Conservation (phyloP, 2,329 filamentous ascomycete species). For the Fragosphaeria purpurea region DNA sequence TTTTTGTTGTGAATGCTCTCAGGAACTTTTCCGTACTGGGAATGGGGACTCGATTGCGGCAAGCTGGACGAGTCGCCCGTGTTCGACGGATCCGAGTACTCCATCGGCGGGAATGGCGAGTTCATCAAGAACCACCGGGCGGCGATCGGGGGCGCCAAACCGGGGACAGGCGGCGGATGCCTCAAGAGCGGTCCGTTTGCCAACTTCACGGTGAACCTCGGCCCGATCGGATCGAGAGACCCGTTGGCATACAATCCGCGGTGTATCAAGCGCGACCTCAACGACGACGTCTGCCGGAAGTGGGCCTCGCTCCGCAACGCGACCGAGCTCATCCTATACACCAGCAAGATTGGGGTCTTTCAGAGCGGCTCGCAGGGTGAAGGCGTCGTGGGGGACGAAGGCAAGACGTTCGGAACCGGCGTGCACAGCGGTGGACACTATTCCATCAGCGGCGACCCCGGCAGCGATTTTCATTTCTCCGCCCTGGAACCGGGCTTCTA, state of each 20-base stretch:
- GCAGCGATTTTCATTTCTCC: conserved; percentile 33
- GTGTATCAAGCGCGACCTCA: conserved; percentile 24
- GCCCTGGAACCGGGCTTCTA: conserved; percentile 36
- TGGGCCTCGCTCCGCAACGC: conserved; percentile 18
- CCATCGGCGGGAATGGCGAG: conserved; percentile 30
- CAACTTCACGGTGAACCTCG: conserved; percentile 21
- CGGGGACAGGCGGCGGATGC: conserved; percentile 19
- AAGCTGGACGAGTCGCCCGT: conserved; percentile 26
- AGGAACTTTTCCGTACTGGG: conserved; percentile 23
- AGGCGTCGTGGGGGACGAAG: conserved; percentile 16
- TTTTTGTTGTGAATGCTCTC: neutral
- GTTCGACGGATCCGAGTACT: conserved; percentile 31
- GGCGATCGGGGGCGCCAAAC: conserved; percentile 1
- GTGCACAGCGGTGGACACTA: conserved; percentile 32
- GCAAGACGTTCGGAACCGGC: conserved; percentile 17
- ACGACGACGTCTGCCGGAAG: conserved; percentile 13
- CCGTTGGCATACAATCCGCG: conserved; percentile 24
- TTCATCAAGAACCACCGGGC: conserved; percentile 14
- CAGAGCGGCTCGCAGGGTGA: conserved; percentile 27
- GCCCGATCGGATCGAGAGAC: conserved; percentile 15
- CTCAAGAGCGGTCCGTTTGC: conserved; percentile 19
- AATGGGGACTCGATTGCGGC: conserved; percentile 25
- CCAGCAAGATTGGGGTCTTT: conserved; percentile 22
- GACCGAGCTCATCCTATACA: conserved; percentile 22
- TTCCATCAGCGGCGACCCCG: conserved; percentile 35